Evolutionary conservation across 1,284 basidiomycete genomes (phyloP).

Genomic region (Mycena citricolor): DNA sequence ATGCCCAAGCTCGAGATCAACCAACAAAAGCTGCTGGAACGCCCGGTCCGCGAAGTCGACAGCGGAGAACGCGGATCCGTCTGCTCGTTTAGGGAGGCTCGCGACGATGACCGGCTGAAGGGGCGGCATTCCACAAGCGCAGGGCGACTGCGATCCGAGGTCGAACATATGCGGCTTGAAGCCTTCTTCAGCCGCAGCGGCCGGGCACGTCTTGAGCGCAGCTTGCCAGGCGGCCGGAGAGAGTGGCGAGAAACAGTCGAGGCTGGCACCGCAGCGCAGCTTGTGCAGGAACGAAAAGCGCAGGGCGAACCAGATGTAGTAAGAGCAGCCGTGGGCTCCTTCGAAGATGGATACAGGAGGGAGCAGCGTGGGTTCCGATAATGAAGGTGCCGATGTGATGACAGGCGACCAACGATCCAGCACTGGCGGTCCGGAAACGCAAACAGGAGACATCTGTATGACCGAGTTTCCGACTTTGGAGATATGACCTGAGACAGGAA

Average conservation of each 20-base stretch:
- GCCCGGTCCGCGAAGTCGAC: conserved; percentile 12
- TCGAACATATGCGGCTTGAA: too few species aligned
- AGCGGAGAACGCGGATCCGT: conserved; percentile 5
- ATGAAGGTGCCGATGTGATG: neutral
- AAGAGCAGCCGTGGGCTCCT: conserved; percentile 11
- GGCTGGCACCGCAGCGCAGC: neutral
- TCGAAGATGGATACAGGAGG: conserved; percentile 11
- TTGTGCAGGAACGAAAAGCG: conserved; percentile 8
- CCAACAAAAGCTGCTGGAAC: conserved; percentile 7
- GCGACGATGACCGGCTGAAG: neutral
- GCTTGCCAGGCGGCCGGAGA: conserved; percentile 7
- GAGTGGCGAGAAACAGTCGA: neutral
- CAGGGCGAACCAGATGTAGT: conserved; percentile 15
- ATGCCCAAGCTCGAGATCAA: conserved; percentile 13
- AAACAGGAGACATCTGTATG: too few species aligned
- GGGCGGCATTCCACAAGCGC: conserved; percentile 8
- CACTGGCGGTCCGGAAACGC: neutral
- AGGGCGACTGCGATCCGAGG: neutral
- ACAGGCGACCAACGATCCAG: conserved; percentile 9
- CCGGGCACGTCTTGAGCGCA: neutral
- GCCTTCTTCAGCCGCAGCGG: neutral
- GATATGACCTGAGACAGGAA: neutral
- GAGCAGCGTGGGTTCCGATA: neutral
- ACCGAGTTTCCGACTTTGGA: neutral
- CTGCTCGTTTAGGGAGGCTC: conserved; percentile 5